Conservation (phyloP, 345 rosid genomes). For the Geranium brycei region DNA sequence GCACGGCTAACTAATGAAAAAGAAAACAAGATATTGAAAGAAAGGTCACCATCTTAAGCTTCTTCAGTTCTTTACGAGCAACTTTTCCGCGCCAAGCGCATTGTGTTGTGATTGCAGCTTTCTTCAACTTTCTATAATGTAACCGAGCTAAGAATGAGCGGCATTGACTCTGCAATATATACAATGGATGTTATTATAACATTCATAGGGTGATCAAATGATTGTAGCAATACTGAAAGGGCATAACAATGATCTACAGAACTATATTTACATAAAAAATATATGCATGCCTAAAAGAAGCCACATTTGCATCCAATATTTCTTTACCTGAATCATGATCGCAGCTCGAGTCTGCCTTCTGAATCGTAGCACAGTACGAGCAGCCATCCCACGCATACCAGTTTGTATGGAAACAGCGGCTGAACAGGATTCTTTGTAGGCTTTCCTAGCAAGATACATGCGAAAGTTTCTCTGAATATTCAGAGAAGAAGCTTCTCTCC, state of each 20-base stretch:
- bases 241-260: not conserved
- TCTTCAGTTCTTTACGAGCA: conserved; percentile 9
- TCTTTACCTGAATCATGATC: conserved; percentile 53
- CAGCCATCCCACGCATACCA: conserved; percentile 89
- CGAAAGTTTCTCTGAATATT: conserved; percentile 71
- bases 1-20: not conserved
- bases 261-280: not conserved
- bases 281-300: no score
- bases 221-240: not conserved
- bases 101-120: conserved; percentile 20
- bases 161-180: conserved; percentile 46
- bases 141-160: conserved; percentile 55
- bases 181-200: conserved; percentile 2
- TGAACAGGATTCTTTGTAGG: conserved; percentile 39
- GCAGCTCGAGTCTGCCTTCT: conserved; percentile 74
- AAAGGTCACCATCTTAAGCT: conserved; percentile 11
- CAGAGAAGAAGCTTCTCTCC: conserved; percentile 69
- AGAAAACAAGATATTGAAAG: not conserved
- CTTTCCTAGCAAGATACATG: conserved; percentile 69
- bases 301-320: no score
- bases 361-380: conserved; percentile 61
- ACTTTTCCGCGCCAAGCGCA: conserved; percentile 11
- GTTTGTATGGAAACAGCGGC: conserved; percentile 64
- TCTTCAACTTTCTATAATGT: conserved; percentile 51
- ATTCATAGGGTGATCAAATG: not conserved